Percentiles rank a stretch among this genome's conserved stretches.
phyloP scores from a whole-genome alignment of 2,329 filamentous ascomycete genomes.

The Conoideocrella luteorostrata region DNA sequence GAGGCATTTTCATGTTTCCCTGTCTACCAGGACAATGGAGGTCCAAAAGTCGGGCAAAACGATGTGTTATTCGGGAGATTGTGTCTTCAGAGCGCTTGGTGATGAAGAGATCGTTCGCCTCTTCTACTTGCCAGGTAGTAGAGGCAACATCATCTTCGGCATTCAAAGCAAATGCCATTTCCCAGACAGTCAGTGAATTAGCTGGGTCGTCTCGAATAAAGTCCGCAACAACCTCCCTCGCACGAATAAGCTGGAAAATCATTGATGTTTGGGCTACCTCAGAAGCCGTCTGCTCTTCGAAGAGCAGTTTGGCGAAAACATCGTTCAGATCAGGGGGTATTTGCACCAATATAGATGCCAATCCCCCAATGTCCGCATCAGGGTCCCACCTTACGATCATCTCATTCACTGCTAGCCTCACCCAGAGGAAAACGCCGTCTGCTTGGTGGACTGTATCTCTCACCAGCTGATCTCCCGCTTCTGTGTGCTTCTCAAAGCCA shows the following conservation, averaged over 20 bases:
- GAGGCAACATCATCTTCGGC: slow-evolving; percentile 14
- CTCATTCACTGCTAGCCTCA: slow-evolving; percentile 22
- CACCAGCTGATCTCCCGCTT: too few species aligned
- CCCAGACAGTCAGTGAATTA: slow-evolving; percentile 25
- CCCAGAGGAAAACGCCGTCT: slow-evolving; percentile 29
- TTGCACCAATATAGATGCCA: slow-evolving; percentile 11
- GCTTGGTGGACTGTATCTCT: slow-evolving; percentile 18
- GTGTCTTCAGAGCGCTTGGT: slow-evolving; percentile 13
- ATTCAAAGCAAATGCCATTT: slow-evolving; percentile 23
- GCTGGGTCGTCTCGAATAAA: slow-evolving; percentile 26
- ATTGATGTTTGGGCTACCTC: slow-evolving; percentile 17
- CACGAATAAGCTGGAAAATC: slow-evolving; percentile 24
- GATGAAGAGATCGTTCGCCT: slow-evolving; percentile 16
- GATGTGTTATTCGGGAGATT: slow-evolving; percentile 9
- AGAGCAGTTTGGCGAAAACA: slow-evolving; percentile 24
- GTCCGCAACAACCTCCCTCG: slow-evolving; percentile 24
- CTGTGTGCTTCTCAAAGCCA: slow-evolving; percentile 11
- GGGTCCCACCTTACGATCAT: slow-evolving; percentile 15
- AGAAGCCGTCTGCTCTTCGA: slow-evolving; percentile 16
- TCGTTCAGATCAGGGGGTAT: slow-evolving; percentile 22
- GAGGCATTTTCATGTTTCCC: slow-evolving; percentile 13
- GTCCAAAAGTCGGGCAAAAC: slow-evolving; percentile 21
- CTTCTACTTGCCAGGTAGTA: slow-evolving; percentile 13
- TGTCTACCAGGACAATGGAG: slow-evolving; percentile 13
- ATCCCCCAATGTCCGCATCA: not conserved